These are phyloP conservation scores for Aspergillus eucalypticola DNA, from an alignment of 2,329 filamentous ascomycete species.

Conservation along the genomic window DNA sequence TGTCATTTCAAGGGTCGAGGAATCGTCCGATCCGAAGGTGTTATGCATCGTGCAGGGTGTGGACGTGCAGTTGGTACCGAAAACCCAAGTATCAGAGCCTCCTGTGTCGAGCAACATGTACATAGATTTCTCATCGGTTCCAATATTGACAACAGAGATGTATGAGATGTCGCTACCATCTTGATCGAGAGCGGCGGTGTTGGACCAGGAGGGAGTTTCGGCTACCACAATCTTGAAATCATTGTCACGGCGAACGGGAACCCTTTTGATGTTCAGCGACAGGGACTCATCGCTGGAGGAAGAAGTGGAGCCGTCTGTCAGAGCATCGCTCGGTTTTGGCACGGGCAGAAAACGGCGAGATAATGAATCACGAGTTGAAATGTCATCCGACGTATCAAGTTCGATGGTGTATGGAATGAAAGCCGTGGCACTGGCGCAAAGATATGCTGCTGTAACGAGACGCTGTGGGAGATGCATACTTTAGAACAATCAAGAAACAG, in stretches of 20 bases:
- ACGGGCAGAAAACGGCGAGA: slow-evolving; percentile 38
- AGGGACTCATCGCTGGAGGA: slow-evolving; percentile 20
- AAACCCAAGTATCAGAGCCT: slow-evolving; percentile 75
- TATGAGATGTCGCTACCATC: slow-evolving; percentile 58
- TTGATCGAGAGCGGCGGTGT: slow-evolving; percentile 54
- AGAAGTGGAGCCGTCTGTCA: slow-evolving; percentile 23
- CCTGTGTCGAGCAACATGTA: slow-evolving; percentile 58
- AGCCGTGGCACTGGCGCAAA: slow-evolving; percentile 40
- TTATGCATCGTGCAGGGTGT: slow-evolving; percentile 69
- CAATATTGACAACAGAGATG: slow-evolving; percentile 53
- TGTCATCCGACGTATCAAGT: slow-evolving; percentile 18
- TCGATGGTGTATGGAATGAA: slow-evolving; percentile 46
- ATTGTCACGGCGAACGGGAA: slow-evolving; percentile 49
- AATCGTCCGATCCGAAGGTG: slow-evolving; percentile 67
- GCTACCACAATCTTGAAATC: slow-evolving; percentile 48
- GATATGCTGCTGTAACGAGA: slow-evolving; percentile 32
- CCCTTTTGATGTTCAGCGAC: slow-evolving; percentile 42
- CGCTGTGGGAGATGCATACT: slow-evolving; percentile 42
- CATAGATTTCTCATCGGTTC: slow-evolving; percentile 52
- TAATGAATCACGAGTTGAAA: slow-evolving; percentile 16
- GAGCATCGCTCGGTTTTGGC: slow-evolving; percentile 19
- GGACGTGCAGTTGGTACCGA: slow-evolving; percentile 68
- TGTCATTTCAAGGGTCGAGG: slow-evolving; percentile 60
- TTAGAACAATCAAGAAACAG: slow-evolving; percentile 13
- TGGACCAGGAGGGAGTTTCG: slow-evolving; percentile 41